Percentiles rank a stretch among this genome's conserved stretches.
Conservation (phyloP, 441 rosid species). For the Populus trichocarpa region DNA sequence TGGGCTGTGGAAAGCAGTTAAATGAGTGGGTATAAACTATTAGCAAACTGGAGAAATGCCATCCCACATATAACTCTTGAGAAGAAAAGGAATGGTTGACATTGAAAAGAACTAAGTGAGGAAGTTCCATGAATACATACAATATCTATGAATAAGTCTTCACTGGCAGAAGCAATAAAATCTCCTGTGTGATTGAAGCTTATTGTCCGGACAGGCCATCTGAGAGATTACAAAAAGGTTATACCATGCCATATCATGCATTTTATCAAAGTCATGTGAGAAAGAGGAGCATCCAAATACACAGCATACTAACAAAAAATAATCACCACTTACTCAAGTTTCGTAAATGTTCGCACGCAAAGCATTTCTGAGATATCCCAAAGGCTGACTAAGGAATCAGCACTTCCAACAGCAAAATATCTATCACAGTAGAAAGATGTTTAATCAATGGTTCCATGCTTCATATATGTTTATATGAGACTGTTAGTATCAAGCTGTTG, state of each 20-base stretch:
- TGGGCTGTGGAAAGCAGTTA: neutral
- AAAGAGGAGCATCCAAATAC: neutral
- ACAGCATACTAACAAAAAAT: slow-evolving; percentile 3
- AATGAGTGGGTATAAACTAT: neutral
- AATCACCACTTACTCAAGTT: slow-evolving; percentile 73
- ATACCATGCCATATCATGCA: slow-evolving; percentile 1
- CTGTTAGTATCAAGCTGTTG: neutral
- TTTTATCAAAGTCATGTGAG: neutral
- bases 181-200: slow-evolving; percentile 88
- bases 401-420: slow-evolving; percentile 98
- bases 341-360: slow-evolving; percentile 83
- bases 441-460: neutral
- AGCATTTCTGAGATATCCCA: slow-evolving; percentile 97
- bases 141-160: slow-evolving; percentile 85
- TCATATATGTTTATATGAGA: neutral
- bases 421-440: slow-evolving; percentile 30
- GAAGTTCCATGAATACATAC: slow-evolving; percentile 38
- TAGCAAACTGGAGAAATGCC: neutral
- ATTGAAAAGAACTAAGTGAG: neutral
- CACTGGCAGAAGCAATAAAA: slow-evolving; percentile 94
- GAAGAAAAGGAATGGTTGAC: neutral
- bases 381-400: slow-evolving; percentile 96
- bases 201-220: slow-evolving; percentile 99
- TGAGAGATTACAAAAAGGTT: slow-evolving; percentile 27
- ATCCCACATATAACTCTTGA: neutral